Evolutionary conservation across 192 early-diverging fungal species (phyloP), one percentile per base, ranked within the genome.

Genomic region (Linnemannia exigua): DNA sequence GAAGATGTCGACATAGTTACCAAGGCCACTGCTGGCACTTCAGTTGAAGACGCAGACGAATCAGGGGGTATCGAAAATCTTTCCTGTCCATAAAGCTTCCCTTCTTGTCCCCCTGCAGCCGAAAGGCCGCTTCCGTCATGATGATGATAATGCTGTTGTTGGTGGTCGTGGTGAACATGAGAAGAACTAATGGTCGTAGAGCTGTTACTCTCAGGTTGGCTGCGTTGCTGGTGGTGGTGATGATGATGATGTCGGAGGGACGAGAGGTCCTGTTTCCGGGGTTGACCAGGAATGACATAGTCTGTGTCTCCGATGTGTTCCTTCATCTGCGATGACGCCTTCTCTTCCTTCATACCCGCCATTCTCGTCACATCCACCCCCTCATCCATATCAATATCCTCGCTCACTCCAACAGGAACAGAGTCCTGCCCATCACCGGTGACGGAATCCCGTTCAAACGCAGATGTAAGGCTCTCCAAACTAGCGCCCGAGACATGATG

Each of bases 241-340:
- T 38, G 38, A 31, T 38, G 17, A 69, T 69, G 67, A 69, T 71
- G 19, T 28, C 44, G 70, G 19, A 16, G 46, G 1, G 37, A 28
- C 28, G 70, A 71, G 8, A 28, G 22, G 70, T 71, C 58, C 22
- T 75, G 74, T 38, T 76, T 72, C 3, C 80, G 70, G 19, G 80
- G 80, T 48, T 83, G 81, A 12, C 50, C 66, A 28, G 81, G 81
- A 41, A 83, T 83, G 58, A 68, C 51, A 61, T 78, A 76, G 8
- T 73, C 70, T 15, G 20, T 72, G 44, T 73, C 46, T 16, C 70
- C 74, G 46, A 81, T 71, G 37, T 81, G 80, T 50, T 81, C 51
- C 69, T 31, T 54, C 20, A 63, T 15, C 14, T 8, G 31, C 25
- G 28, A 31, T 16, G 14, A 19, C 58, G 14, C 3, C 0, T 31